phyloP scores from a whole-genome alignment of 2,329 filamentous ascomycete species.

The Aspergillus pseudoglaucus region DNA sequence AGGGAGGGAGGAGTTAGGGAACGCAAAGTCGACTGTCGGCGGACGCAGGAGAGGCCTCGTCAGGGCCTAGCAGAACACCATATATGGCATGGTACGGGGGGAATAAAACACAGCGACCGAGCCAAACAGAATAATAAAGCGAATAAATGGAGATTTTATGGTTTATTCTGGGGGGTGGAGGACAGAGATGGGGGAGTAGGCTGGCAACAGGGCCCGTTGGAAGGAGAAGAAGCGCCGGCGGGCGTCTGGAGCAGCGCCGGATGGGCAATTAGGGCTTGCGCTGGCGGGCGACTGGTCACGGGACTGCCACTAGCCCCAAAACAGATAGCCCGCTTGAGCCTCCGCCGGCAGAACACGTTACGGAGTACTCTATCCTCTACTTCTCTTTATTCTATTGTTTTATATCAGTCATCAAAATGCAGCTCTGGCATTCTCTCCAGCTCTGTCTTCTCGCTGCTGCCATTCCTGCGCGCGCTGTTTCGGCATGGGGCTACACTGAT shows the following conservation, averaged over 20 bases:
- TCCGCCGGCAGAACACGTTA: too few species aligned
- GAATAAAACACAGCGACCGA: neutral
- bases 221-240: constrained; percentile 8
- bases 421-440: constrained; percentile 29
- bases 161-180: neutral
- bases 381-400: too few species aligned
- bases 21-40: neutral
- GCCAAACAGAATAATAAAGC: neutral
- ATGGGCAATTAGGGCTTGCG: constrained; percentile 35
- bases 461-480: constrained; percentile 37
- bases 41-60: neutral
- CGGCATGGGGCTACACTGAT: constrained; percentile 58
- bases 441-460: constrained; percentile 32
- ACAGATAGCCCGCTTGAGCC: too few species aligned
- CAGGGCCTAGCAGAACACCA: neutral
- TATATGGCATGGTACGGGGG: neutral
- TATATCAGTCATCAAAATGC: constrained; percentile 31
- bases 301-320: constrained; percentile 23
- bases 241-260: neutral
- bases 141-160: neutral
- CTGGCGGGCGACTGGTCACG: constrained; percentile 21
- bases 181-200: neutral
- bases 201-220: neutral
- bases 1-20: neutral
- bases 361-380: too few species aligned